Percentiles rank a stretch among this genome's conserved stretches.
Evolutionary conservation across 495 filamentous ascomycete genomes (phyloP).

Genomic region (Letharia columbiana): DNA sequence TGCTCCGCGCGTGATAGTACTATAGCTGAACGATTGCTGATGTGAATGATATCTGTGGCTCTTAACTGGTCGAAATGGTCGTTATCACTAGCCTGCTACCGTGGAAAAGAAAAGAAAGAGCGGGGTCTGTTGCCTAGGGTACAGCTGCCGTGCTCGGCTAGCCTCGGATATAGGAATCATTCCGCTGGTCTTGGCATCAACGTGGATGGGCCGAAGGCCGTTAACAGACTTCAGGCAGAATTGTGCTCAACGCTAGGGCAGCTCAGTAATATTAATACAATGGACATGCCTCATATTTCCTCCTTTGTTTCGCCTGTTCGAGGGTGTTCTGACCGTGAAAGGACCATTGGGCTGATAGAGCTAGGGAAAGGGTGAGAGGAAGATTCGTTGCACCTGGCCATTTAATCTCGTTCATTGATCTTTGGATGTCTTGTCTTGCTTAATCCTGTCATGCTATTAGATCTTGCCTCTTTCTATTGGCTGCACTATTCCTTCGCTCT

Average conservation of each 20-base stretch:
- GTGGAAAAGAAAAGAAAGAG: not conserved
- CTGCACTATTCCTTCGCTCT: not conserved
- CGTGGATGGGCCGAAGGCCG: not conserved
- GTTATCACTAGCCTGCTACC: not conserved
- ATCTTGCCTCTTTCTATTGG: not conserved
- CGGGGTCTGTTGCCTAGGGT: not conserved
- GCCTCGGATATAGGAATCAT: not conserved
- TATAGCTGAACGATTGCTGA: not conserved
- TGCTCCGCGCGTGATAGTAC: not conserved
- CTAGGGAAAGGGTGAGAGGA: not conserved
- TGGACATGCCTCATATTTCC: not conserved
- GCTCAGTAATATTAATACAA: not conserved
- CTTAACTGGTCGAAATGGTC: not conserved
- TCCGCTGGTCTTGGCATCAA: not conserved
- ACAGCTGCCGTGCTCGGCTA: slow-evolving; percentile 1
- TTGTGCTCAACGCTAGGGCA: not conserved
- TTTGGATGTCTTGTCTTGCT: not conserved
- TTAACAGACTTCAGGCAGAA: not conserved
- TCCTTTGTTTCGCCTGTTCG: not conserved
- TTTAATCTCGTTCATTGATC: not conserved
- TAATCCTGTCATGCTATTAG: not conserved
- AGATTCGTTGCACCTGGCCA: not conserved
- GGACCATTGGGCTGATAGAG: not conserved
- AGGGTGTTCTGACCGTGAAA: not conserved
- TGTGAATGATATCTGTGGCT: not conserved